Base-by-base conservation (phyloP, 768 basidiomycete species). In the Naganishia randhawae region DNA sequence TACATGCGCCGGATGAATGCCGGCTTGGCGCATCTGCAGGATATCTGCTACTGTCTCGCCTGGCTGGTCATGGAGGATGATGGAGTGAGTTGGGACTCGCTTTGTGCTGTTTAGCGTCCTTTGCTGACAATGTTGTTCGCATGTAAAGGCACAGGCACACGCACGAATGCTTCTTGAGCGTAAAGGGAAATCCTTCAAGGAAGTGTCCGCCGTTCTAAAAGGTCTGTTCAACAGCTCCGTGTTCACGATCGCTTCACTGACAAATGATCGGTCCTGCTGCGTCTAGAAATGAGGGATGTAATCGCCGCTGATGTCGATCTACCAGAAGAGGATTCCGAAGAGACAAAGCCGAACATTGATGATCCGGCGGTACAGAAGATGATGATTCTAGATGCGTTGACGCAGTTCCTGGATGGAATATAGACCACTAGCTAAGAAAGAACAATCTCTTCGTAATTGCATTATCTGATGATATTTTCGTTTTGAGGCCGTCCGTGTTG, bases 11-110 rank as follows among this genome's bases (percentile, higher is more conserved):
- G 89, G 65, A 81, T 98, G 39, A 92, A 96, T 67, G 87, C 87
- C 1, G 96, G 96, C 0, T 80, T 96, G 50, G 92, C 90, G 76
- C 89, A 88, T 1, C 80, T 98, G 9, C 95, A 98, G 75, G 92
- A 88, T 19, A 85, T 92, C 45, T 95, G 98, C 78, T 97, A 94
- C 73, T 89, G 97, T 69, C 80, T 97, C 42, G 92, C 90, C 6
- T 99, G 96, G 96, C 80, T 97, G 31, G 85, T 87, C 65, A 94
- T 97, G 93, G 96, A 99, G 81, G 95, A 98, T 73, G 95, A 98
- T 73, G 96, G 95, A 41, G 96, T 96, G 81, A 66, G 90, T 48
- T 37, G 25, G 31, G n/a, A 27, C 13, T 17, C 80, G 4, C 0
- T 29, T 61, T 66, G 52, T 53, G 32, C 45, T 63, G 25, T 41